A percentile compares a stretch with the other conserved stretches of the same genome.
Conservation (phyloP, 1,139 yeast species). For the Kluyveromyces marxianus region DNA sequence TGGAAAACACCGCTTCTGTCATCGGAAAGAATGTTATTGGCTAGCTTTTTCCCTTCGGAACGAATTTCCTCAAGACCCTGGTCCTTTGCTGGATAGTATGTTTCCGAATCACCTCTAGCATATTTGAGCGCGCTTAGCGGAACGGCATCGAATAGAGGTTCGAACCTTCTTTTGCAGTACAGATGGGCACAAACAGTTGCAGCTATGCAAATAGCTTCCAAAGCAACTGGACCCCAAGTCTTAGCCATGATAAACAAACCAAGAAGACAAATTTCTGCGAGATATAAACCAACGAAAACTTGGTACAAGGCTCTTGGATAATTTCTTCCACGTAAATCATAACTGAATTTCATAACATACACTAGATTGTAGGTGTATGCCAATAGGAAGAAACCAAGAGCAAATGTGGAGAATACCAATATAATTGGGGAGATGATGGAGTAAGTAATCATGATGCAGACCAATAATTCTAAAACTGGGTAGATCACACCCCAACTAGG, state of each 20-base stretch:
- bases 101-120: slow-evolving; percentile 44
- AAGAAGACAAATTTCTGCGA: slow-evolving; percentile 57
- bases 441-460: slow-evolving; percentile 64
- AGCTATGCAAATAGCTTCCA: slow-evolving; percentile 48
- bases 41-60: slow-evolving; percentile 2
- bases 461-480: slow-evolving; percentile 65
- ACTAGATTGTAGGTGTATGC: slow-evolving; percentile 54
- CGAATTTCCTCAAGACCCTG: slow-evolving; percentile 54
- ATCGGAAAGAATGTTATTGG: slow-evolving; percentile 5
- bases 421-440: slow-evolving; percentile 73
- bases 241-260: slow-evolving; percentile 65
- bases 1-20: slow-evolving; percentile 17
- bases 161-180: slow-evolving; percentile 49
- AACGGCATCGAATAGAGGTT: slow-evolving; percentile 56
- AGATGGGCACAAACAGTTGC: slow-evolving; percentile 49
- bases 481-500: slow-evolving; percentile 70
- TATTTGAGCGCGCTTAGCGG: slow-evolving; percentile 67
- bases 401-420: slow-evolving; percentile 53
- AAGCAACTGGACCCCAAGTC: slow-evolving; percentile 65
- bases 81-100: slow-evolving; percentile 44
- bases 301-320: slow-evolving; percentile 63
- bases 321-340: slow-evolving; percentile 58
- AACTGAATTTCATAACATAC: slow-evolving; percentile 50
- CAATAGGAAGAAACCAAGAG: slow-evolving; percentile 49
- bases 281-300: slow-evolving; percentile 54